phyloP scores from a whole-genome alignment of 2,329 filamentous ascomycete genomes.

The Xylariaceae sp. region DNA sequence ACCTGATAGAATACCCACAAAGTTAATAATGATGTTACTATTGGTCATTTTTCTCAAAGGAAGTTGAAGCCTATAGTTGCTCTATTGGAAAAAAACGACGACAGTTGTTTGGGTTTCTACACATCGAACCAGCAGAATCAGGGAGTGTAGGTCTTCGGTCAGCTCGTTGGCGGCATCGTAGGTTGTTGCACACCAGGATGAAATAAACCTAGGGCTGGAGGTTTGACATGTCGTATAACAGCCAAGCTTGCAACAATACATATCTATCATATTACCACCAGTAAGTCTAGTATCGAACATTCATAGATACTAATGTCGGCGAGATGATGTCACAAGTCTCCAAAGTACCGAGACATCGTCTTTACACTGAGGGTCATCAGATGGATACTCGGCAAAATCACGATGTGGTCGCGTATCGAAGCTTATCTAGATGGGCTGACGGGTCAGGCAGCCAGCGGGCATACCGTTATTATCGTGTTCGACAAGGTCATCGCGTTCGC shows the following conservation, averaged over 20 bases:
- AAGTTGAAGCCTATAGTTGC: neutral
- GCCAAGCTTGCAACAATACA: too few relatives aligned
- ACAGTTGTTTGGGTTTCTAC: neutral
- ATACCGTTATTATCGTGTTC: constrained; percentile 6
- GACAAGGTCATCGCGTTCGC: constrained; percentile 21
- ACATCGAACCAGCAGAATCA: neutral
- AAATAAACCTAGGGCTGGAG: neutral
- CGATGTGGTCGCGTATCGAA: constrained; percentile 6
- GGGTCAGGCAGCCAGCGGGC: too few relatives aligned
- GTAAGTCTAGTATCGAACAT: too few relatives aligned
- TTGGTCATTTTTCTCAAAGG: neutral
- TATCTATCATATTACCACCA: too few relatives aligned
- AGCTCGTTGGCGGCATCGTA: neutral
- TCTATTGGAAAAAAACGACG: neutral
- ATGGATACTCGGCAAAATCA: constrained; percentile 1
- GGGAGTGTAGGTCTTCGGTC: too few relatives aligned
- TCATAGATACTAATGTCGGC: neutral
- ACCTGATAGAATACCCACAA: neutral
- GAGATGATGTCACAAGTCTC: neutral
- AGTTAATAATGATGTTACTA: neutral
- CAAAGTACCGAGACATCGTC: neutral
- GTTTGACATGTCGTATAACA: neutral
- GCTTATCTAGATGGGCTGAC: constrained; percentile 9
- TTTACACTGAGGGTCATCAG: constrained; percentile 4
- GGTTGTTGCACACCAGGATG: neutral